A percentile compares a stretch with the other conserved stretches of the same genome.
Conservation (phyloP, 208 protist species). For the Trypanosoma theileri region DNA sequence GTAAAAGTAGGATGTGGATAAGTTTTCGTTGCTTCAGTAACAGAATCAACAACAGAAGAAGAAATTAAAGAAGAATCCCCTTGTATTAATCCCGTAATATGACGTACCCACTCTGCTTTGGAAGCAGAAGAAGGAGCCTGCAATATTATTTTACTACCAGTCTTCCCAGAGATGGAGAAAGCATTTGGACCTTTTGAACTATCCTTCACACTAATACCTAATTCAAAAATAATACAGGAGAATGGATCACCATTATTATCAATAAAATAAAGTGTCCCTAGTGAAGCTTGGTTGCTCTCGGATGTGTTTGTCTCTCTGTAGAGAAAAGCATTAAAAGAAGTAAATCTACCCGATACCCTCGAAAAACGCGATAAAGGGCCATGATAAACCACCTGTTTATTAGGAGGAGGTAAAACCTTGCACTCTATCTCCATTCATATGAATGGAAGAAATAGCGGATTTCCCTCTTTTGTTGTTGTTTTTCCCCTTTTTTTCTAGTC, state of each 20-base stretch:
- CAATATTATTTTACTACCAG: constrained; percentile 13
- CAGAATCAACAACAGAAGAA: background rate
- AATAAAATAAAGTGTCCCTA: constrained; percentile 17
- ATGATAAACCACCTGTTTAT: background rate
- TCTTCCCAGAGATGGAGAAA: constrained; percentile 7
- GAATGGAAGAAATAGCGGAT: background rate
- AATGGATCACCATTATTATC: constrained; percentile 7
- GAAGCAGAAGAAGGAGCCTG: background rate
- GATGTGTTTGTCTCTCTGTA: background rate
- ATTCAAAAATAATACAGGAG: constrained; percentile 13
- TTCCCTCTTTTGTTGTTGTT: background rate
- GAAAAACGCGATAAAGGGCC: constrained; percentile 14
- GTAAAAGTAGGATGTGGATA: too few relatives aligned
- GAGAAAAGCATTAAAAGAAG: constrained; percentile 11
- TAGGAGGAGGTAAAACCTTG: constrained; percentile 8
- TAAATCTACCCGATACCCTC: constrained; percentile 12
- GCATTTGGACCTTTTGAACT: constrained; percentile 13
- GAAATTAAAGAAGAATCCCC: background rate
- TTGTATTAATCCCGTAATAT: background rate
- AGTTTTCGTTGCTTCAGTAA: background rate
- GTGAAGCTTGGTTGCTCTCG: background rate
- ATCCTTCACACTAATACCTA: constrained; percentile 1
- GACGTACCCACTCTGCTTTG: constrained; percentile 14
- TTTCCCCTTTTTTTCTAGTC: background rate
- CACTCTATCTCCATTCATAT: constrained; percentile 20